A percentile compares a stretch with the other conserved stretches of the same genome.
phyloP scores from a whole-genome alignment of 768 basidiomycete genomes.

The Hypsizygus marmoreus region DNA sequence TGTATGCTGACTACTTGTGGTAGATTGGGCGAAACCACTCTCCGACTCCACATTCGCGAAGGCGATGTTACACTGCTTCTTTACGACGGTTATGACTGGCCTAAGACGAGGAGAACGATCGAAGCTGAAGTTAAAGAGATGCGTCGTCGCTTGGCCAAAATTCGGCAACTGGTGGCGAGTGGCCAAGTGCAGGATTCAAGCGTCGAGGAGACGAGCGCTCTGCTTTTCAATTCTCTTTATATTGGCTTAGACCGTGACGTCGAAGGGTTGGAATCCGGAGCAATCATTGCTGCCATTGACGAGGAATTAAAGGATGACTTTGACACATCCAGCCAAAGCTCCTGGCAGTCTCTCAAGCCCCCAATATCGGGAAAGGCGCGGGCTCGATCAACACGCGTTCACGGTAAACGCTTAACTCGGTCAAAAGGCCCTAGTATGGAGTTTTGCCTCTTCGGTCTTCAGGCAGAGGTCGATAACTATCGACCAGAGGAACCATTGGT shows the following conservation, averaged over 20 bases:
- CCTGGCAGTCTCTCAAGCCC: slow-evolving; percentile 86
- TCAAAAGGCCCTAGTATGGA: slow-evolving; percentile 84
- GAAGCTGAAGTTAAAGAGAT: slow-evolving; percentile 89
- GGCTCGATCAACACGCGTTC: slow-evolving; percentile 41
- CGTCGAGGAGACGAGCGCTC: slow-evolving; percentile 69
- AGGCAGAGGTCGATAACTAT: slow-evolving; percentile 70
- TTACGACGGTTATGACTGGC: slow-evolving; percentile 97
- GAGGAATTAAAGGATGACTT: slow-evolving; percentile 79
- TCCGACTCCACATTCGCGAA: slow-evolving; percentile 59
- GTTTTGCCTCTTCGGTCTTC: slow-evolving; percentile 66
- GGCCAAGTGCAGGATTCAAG: slow-evolving; percentile 85
- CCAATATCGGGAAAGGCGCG: slow-evolving; percentile 44
- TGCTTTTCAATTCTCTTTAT: slow-evolving; percentile 93
- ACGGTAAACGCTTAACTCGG: slow-evolving; percentile 65
- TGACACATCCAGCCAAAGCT: slow-evolving; percentile 78
- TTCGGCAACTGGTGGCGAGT: slow-evolving; percentile 86
- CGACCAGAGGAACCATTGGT: slow-evolving; percentile 54
- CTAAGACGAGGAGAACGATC: slow-evolving; percentile 78
- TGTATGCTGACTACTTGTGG: background rate
- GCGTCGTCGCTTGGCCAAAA: slow-evolving; percentile 82
- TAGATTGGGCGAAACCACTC: slow-evolving; percentile 47
- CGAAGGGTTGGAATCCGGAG: slow-evolving; percentile 72
- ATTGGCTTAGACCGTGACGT: slow-evolving; percentile 84
- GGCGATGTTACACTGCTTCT: slow-evolving; percentile 71
- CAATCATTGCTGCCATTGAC: slow-evolving; percentile 89